phyloP scores from a whole-genome alignment of 305 asterid genomes.

The Fraxinus baroniana region DNA sequence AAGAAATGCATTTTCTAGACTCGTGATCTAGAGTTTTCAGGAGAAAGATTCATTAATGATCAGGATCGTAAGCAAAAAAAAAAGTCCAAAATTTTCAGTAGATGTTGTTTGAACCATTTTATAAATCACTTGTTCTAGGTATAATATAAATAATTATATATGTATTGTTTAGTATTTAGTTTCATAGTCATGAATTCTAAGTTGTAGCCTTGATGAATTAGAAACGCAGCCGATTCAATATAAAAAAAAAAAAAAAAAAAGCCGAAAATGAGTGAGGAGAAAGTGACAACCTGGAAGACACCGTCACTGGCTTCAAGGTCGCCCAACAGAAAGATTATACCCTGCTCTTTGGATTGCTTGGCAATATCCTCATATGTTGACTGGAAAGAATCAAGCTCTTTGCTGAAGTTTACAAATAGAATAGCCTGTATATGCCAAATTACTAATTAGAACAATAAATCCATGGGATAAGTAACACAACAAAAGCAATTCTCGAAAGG shows the following conservation, averaged over 20 bases:
- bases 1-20: too few relatives aligned
- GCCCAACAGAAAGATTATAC: constrained; percentile 68
- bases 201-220: too few relatives aligned
- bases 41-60: too few relatives aligned
- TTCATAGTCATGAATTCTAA: too few relatives aligned
- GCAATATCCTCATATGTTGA: constrained; percentile 63
- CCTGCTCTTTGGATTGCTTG: constrained; percentile 55
- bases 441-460: constrained; percentile 8
- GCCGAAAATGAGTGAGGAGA: constrained; percentile 6
- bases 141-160: too few relatives aligned
- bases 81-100: too few relatives aligned
- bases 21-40: too few relatives aligned
- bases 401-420: constrained; percentile 70
- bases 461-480: background rate
- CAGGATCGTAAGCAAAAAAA: too few relatives aligned
- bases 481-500: background rate
- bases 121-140: too few relatives aligned
- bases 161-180: too few relatives aligned
- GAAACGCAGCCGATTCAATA: too few relatives aligned
- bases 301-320: constrained; percentile 55
- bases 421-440: constrained; percentile 47
- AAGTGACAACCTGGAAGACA: constrained; percentile 60
- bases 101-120: too few relatives aligned
- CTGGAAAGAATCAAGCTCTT: constrained; percentile 52
- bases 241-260: background rate